Evolutionary conservation across 345 rosid genomes (phyloP).

Genomic region (Eucalyptus brandiana): DNA sequence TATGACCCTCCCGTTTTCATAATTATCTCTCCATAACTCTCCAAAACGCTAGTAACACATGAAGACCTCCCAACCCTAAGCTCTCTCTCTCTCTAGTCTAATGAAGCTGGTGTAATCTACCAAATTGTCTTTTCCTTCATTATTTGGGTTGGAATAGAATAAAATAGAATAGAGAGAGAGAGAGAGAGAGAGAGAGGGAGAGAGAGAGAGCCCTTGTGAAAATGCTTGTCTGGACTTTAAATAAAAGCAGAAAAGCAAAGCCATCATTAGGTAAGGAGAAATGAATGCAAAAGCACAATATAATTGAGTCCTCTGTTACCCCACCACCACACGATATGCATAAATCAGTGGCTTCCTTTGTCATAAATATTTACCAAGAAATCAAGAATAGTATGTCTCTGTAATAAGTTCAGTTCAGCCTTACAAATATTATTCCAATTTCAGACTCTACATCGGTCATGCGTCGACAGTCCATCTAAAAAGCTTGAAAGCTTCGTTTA

Average conservation of each 20-base stretch:
- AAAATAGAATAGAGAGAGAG: background rate
- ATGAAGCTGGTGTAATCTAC: background rate
- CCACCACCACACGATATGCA: conserved; percentile 23
- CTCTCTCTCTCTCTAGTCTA: background rate
- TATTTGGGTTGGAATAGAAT: background rate
- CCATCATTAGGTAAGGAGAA: conserved; percentile 41
- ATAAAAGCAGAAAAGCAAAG: conserved; percentile 7
- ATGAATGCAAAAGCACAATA: conserved; percentile 55
- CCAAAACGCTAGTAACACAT: background rate
- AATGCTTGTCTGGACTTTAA: conserved; percentile 2
- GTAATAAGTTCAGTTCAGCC: background rate
- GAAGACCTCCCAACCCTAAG: background rate
- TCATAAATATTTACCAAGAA: background rate
- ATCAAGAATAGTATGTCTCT: background rate
- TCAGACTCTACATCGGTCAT: background rate
- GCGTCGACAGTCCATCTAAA: background rate
- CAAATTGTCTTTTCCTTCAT: background rate
- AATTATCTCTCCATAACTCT: conserved; percentile 21
- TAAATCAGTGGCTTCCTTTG: background rate
- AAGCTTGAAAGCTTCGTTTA: background rate
- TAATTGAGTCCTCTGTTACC: conserved; percentile 36
- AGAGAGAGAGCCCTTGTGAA: background rate
- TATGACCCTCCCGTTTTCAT: conserved; percentile 20
- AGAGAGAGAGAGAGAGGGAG: background rate
- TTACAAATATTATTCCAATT: background rate